Percentiles rank a stretch among this genome's conserved stretches.
phyloP scores from a whole-genome alignment of 345 rosid species.

The Eutrema yunnanense region DNA sequence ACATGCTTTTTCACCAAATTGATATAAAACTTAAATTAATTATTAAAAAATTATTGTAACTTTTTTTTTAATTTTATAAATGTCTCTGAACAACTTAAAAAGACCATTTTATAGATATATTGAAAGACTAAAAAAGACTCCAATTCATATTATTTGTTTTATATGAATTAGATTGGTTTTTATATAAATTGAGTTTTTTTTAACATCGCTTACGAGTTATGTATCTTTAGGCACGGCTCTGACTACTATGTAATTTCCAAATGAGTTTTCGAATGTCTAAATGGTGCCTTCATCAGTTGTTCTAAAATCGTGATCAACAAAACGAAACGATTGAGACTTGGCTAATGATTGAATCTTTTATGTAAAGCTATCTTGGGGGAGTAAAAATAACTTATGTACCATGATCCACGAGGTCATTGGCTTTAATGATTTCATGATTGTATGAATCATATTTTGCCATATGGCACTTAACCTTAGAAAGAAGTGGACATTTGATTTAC shows the following conservation, averaged over 20 bases:
- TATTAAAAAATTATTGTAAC: no score
- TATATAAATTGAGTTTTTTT: no score
- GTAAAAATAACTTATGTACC: neutral
- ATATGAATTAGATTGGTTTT: no score
- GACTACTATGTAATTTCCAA: neutral
- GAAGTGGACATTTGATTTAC: neutral
- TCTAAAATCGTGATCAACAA: neutral
- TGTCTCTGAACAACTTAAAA: no score
- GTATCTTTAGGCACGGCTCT: no score
- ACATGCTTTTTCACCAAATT: no score
- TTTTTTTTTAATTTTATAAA: no score
- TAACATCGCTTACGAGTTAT: no score
- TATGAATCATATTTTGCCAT: neutral
- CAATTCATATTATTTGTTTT: no score
- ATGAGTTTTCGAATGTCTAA: neutral
- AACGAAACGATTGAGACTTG: neutral
- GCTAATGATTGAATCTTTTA: neutral
- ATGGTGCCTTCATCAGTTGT: neutral
- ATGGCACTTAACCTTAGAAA: neutral
- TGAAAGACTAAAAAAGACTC: no score
- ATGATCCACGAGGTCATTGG: slow-evolving; percentile 5
- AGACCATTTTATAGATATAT: no score
- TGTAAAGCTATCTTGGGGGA: neutral
- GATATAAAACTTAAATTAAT: no score
- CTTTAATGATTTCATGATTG: neutral